Conservation (phyloP, 345 rosid genomes). For the Eucalyptus curtisii region DNA sequence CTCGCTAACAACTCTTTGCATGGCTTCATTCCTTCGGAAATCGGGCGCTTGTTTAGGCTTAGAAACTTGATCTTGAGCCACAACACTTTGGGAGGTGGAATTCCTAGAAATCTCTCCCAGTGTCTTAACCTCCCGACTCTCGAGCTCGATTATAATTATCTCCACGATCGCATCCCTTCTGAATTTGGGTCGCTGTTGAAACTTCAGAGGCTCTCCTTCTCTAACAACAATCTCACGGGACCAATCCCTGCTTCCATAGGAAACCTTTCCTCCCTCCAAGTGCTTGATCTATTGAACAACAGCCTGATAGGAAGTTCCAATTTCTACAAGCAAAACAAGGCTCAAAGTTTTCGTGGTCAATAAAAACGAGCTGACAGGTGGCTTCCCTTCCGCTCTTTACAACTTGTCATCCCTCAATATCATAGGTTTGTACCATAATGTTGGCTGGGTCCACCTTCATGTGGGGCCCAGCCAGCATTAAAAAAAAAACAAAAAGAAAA, state of each 20-base stretch:
- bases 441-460: too few species aligned
- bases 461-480: too few species aligned
- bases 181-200: not conserved
- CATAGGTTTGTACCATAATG: not conserved
- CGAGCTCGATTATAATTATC: not conserved
- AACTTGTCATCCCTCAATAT: not conserved
- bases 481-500: too few species aligned
- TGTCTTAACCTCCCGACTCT: not conserved
- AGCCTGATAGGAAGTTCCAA: not conserved
- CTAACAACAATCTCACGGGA: not conserved
- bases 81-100: not conserved
- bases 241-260: not conserved
- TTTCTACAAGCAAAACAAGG: not conserved
- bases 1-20: not conserved
- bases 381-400: not conserved
- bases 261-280: not conserved
- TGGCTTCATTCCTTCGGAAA: not conserved
- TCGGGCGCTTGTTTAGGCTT: not conserved
- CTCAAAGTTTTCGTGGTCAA: not conserved
- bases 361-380: not conserved
- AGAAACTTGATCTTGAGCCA: not conserved
- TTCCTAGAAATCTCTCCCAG: not conserved
- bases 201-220: not conserved
- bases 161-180: not conserved
- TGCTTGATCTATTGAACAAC: not conserved